Conservation (phyloP, 1,284 basidiomycete genomes). For the Caloboletus firmus region DNA sequence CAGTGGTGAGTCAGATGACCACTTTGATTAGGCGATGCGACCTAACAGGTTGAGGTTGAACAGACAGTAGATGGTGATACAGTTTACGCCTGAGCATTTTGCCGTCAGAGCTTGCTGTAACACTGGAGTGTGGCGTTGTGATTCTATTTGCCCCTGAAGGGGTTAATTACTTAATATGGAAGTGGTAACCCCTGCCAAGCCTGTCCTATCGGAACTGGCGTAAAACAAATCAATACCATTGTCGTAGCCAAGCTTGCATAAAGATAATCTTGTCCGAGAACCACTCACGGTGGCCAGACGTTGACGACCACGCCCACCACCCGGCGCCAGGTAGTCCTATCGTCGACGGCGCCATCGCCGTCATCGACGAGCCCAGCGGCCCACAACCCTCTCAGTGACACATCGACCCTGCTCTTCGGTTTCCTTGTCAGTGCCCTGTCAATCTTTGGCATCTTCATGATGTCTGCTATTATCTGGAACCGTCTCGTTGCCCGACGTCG, state of each 20-base stretch:
- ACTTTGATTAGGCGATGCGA: background rate
- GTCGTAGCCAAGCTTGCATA: background rate
- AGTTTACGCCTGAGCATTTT: background rate
- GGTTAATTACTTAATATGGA: slow-evolving; percentile 11
- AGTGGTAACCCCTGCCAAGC: background rate
- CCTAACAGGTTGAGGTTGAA: background rate
- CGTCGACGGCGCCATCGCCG: slow-evolving; percentile 3
- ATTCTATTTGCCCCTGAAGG: background rate
- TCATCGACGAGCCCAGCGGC: background rate
- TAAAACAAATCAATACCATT: slow-evolving; percentile 2
- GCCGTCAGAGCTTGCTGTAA: background rate
- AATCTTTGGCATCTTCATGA: slow-evolving; percentile 34
- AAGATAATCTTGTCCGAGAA: slow-evolving; percentile 13
- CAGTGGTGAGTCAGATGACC: slow-evolving; percentile 12
- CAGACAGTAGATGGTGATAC: slow-evolving; percentile 30
- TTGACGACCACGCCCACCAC: slow-evolving; percentile 29
- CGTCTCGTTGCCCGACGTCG: slow-evolving; percentile 32
- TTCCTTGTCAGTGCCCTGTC: slow-evolving; percentile 34
- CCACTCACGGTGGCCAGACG: background rate
- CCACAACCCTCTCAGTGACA: background rate
- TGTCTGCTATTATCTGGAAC: slow-evolving; percentile 33
- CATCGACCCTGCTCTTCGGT: slow-evolving; percentile 34
- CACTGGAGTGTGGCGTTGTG: background rate
- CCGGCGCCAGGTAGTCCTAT: background rate
- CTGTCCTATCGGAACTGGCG: slow-evolving; percentile 16